Evolutionary conservation across 2,329 filamentous ascomycete genomes (phyloP), one percentile per base, ranked within the genome.

Genomic region (Penicillium sp.): DNA sequence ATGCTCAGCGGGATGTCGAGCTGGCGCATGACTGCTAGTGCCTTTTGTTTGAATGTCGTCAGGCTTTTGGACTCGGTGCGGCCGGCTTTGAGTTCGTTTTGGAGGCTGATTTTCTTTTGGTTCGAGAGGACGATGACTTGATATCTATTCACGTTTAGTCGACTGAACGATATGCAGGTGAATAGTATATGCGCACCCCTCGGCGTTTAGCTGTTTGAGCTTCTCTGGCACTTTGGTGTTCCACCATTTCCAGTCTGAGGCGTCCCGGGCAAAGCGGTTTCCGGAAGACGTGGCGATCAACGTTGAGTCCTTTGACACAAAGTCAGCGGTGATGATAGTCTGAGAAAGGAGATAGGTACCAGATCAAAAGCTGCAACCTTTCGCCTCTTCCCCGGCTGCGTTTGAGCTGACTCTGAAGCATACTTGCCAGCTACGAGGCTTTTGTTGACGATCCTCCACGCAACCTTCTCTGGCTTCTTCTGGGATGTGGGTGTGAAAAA

Each of bases 171-270:
- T 57, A 56, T 42, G 49, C 24, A 55, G 58, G 30, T n/a, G 55
- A 47, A 35, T 55, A 61, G 60, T 64, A 40, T 26, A 21, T 6
- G 65, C 74, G 47, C 74, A 89, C 82, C 86, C 90, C 63, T 94
- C 83, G 11, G 83, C 77, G 65, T 90, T 82, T 1, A 97, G 77
- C 58, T 85, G 77, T 62, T 81, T 83, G 18, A 99, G 71, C 52
- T 77, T 83, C 0, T 71, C 73, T 1, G 91, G 90, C 0, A 97
- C 89, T 18, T 75, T 79, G 14, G 74, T 64, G 69, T 95, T 78
- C 91, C 91, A 97, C 94, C 94, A 99, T 71, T 90, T 91, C 94
- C 94, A 99, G 69, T 97, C 93, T 3, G 79, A 77, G 0, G 86
- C 83, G 62, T 85, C 83, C 52, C 81, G 81, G 2, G 84, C 81